A percentile compares a stretch with the other conserved stretches of the same genome.
These are phyloP conservation scores for Carpinus fangiana DNA, from an alignment of 306 rosid genomes.

Conservation along the genomic window DNA sequence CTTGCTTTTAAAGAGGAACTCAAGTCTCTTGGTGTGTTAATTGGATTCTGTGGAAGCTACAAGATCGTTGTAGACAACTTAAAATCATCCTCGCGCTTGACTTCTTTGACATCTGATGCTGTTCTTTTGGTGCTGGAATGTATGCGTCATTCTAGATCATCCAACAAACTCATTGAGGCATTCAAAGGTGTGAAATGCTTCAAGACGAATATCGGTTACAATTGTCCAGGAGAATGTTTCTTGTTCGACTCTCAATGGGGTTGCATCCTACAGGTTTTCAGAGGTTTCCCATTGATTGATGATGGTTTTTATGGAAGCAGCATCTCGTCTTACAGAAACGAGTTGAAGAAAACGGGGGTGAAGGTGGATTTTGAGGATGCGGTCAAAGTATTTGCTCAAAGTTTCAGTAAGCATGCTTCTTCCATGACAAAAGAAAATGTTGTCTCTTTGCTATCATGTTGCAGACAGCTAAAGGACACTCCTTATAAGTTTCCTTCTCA, in stretches of 20 bases:
- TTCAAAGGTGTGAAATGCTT: slow-evolving; percentile 42
- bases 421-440: slow-evolving; percentile 43
- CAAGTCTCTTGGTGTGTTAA: slow-evolving; percentile 58
- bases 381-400: slow-evolving; percentile 28
- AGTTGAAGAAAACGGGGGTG: slow-evolving; percentile 51
- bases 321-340: slow-evolving; percentile 29
- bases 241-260: too few species aligned
- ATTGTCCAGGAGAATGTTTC: too few species aligned
- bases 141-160: neutral
- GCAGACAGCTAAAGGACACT: slow-evolving; percentile 32
- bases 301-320: slow-evolving; percentile 39
- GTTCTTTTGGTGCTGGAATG: slow-evolving; percentile 51
- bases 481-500: slow-evolving; percentile 26
- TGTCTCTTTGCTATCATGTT: slow-evolving; percentile 50
- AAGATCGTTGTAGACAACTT: slow-evolving; percentile 49
- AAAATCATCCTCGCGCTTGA: slow-evolving; percentile 41
- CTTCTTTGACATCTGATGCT: slow-evolving; percentile 38
- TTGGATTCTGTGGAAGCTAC: slow-evolving; percentile 33
- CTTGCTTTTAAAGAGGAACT: slow-evolving; percentile 47
- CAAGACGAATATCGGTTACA: slow-evolving; percentile 55
- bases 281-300: slow-evolving; percentile 53
- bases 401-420: slow-evolving; percentile 41
- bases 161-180: neutral
- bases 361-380: slow-evolving; percentile 57
- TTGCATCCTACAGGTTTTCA: slow-evolving; percentile 31